Percentiles rank a stretch among this genome's conserved stretches.
Evolutionary conservation across 2,329 filamentous ascomycete genomes (phyloP).

Genomic region (Microsporum audouinii): DNA sequence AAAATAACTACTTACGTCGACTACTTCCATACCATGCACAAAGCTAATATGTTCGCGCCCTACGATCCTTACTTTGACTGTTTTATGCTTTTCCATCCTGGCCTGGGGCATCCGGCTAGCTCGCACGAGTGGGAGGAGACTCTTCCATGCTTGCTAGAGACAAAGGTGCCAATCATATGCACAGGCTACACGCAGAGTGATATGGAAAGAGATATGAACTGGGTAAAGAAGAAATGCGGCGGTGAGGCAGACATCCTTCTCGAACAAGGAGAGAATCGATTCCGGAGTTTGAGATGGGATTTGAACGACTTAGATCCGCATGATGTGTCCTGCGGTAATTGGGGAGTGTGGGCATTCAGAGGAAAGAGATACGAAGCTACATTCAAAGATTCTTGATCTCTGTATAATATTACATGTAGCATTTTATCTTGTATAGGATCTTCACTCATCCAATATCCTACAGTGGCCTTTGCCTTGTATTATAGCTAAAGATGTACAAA

Average conservation of each 20-base stretch:
- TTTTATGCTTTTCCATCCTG: constrained; percentile 94
- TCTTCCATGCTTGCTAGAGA: constrained; percentile 78
- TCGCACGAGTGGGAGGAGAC: constrained; percentile 92
- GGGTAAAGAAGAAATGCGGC: constrained; percentile 71
- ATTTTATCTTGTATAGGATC: neutral
- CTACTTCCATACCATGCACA: constrained; percentile 94
- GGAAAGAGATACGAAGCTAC: constrained; percentile 57
- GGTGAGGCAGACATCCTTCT: constrained; percentile 89
- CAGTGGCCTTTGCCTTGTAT: neutral
- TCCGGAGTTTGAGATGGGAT: constrained; percentile 92
- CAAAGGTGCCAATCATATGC: constrained; percentile 85
- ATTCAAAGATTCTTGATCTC: constrained; percentile 19
- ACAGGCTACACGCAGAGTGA: constrained; percentile 95
- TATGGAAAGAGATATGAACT: constrained; percentile 83
- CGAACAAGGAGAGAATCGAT: constrained; percentile 85
- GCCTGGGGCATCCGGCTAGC: constrained; percentile 84
- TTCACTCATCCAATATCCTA: constrained; percentile 5
- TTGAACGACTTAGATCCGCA: constrained; percentile 90
- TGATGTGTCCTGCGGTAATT: constrained; percentile 90
- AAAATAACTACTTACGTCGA: constrained; percentile 98
- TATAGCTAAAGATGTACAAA: neutral
- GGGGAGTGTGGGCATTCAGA: constrained; percentile 93
- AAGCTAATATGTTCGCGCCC: constrained; percentile 78
- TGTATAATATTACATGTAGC: neutral
- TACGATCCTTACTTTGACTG: constrained; percentile 98